Evolutionary conservation across 345 rosid genomes (phyloP), one percentile per base, ranked within the genome.

Genomic region (Raphanus raphanistrum): DNA sequence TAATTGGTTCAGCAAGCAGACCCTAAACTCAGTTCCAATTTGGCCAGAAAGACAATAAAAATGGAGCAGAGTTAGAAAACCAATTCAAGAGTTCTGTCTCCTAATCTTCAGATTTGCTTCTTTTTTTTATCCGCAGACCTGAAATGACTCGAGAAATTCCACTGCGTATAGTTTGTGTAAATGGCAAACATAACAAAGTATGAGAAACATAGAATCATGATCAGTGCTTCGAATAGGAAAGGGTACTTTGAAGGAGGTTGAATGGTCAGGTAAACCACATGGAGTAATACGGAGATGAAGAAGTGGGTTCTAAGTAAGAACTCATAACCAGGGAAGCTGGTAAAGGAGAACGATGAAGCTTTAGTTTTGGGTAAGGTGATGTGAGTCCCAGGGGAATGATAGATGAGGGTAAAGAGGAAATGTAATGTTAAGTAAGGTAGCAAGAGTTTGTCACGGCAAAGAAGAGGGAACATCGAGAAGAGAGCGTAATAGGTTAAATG

Each of bases 401-500:
- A 83, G 52, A 93, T 80, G 79, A 90, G 76, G 77, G 84, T 52
- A 68, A 81, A 87, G 73, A 90, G 90, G 3, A 80, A 84, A 71
- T 74, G 76, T 27, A 90, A 70, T 45, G 86, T 85, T 41, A 83
- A 29, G 66, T 88, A 93, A 13, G 99, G 93, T 33, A 88, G 79
- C 70, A 84, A 78, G 86, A 93, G 88, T 72, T 87, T 84, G 85
- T 96, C 99, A 11, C 90, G 91, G 65, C 73, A 78, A 17, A 96
- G 83, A 83, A 96, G 98, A 71, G 98, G 99, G 79, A 91, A 88
- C 97, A 91, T 90, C 4, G 98, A 92, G 88, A 95, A 87, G 78
- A 92, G 84, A 15, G 88, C 96, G 45, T 83, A 86, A 76, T 88
- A 89, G 32, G 87, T 88, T 61, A 90, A 71, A 78, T 88, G 84